A percentile compares a stretch with the other conserved stretches of the same genome.
phyloP scores from a whole-genome alignment of 495 filamentous ascomycete species.

The Xylaria intraflava region DNA sequence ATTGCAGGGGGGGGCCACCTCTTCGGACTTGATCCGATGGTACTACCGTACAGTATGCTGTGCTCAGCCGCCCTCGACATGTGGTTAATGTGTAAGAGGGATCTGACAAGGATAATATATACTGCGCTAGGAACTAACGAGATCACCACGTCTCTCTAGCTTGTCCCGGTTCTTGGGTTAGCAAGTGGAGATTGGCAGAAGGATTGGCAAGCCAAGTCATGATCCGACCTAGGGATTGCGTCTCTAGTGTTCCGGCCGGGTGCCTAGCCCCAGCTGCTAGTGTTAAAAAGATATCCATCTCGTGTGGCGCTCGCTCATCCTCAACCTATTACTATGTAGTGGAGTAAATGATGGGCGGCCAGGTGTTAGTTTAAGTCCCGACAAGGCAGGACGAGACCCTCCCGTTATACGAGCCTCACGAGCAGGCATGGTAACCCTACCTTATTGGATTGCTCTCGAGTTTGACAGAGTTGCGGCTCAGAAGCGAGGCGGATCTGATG shows the following conservation, averaged over 20 bases:
- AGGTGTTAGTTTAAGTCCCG: not conserved
- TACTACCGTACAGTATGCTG: constrained; percentile 1
- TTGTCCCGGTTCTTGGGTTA: constrained; percentile 5
- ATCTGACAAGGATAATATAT: not conserved
- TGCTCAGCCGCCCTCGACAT: constrained; percentile 2
- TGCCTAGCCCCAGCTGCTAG: not conserved
- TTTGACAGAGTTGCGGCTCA: constrained; percentile 9
- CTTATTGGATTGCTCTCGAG: not conserved
- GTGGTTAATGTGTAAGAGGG: not conserved
- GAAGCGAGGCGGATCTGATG: not conserved
- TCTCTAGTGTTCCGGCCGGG: constrained; percentile 3
- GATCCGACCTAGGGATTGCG: not conserved
- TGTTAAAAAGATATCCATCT: not conserved
- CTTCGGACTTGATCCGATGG: constrained; percentile 10
- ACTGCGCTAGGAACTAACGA: not conserved
- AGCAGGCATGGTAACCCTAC: not conserved
- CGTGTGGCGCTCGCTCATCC: constrained; percentile 3
- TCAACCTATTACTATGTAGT: not conserved
- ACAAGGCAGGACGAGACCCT: not conserved
- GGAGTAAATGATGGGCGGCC: not conserved
- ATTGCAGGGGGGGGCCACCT: not conserved
- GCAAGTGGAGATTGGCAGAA: not conserved
- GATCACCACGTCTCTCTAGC: not conserved
- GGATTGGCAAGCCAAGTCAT: constrained; percentile 3
- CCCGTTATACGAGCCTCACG: constrained; percentile 12